These are phyloP conservation scores for Globisporangium yorkense DNA, from an alignment of 352 stramenopile genomes.

Conservation along the genomic window DNA sequence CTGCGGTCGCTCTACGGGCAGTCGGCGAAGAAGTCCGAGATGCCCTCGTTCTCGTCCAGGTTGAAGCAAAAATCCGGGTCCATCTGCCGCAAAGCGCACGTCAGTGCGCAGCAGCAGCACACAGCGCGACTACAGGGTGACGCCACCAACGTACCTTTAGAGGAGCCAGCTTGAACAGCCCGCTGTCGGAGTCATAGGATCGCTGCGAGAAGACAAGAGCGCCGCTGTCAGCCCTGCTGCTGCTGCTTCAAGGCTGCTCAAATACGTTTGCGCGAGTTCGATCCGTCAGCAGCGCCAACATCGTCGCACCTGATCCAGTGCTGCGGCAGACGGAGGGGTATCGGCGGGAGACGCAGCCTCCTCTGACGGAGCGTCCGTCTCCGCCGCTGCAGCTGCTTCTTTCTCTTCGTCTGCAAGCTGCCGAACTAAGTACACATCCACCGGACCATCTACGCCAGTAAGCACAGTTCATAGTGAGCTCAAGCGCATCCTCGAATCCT, in stretches of 20 bases:
- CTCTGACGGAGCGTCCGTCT: neutral
- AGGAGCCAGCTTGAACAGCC: constrained; percentile 80
- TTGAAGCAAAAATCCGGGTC: constrained; percentile 89
- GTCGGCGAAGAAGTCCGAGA: constrained; percentile 85
- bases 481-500: neutral
- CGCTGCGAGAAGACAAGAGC: constrained; percentile 21
- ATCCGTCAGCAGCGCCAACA: neutral
- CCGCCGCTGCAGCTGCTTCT: constrained; percentile 12
- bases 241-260: neutral
- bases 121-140: neutral
- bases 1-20: constrained; percentile 37
- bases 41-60: constrained; percentile 80
- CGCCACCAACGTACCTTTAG: constrained; percentile 49
- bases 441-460: constrained; percentile 55
- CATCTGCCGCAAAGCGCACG: constrained; percentile 24
- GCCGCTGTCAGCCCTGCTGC: neutral
- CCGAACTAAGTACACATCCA: constrained; percentile 90
- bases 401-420: constrained; percentile 36
- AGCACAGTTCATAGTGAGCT: neutral
- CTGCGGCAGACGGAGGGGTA: constrained; percentile 23
- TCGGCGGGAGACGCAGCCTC: constrained; percentile 13
- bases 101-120: neutral
- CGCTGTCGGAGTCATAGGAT: constrained; percentile 79
- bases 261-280: neutral
- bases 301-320: constrained; percentile 49